phyloP scores from a whole-genome alignment of 129 eudicot genomes.

The Pseudognaphalium luteoalbum region DNA sequence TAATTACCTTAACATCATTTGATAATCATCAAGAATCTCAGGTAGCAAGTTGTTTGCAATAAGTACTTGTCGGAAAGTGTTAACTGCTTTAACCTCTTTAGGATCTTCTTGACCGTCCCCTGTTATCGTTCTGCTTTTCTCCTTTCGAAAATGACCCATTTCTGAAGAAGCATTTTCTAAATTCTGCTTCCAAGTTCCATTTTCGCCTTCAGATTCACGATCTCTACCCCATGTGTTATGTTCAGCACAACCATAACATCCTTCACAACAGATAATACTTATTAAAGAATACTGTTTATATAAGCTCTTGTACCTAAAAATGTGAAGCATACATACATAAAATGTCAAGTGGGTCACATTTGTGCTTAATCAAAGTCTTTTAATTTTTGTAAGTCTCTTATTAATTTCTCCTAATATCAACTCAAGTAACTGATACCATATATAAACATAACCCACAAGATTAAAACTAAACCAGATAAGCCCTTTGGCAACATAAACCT shows the following conservation, averaged over 20 bases:
- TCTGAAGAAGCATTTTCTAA: conserved; percentile 47
- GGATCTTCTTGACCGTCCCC: conserved; percentile 55
- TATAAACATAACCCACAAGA: not conserved
- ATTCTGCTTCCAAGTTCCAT: conserved; percentile 47
- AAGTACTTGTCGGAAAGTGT: conserved; percentile 56
- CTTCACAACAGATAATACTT: not conserved
- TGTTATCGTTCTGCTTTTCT: conserved; percentile 50
- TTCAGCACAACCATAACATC: conserved; percentile 27
- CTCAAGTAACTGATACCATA: conserved; percentile 15
- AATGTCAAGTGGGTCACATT: not conserved
- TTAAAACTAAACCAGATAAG: conserved; percentile 1
- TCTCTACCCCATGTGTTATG: conserved; percentile 28
- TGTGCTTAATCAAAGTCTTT: not conserved
- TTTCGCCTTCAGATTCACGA: conserved; percentile 27
- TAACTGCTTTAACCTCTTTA: conserved; percentile 58
- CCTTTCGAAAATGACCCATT: conserved; percentile 51
- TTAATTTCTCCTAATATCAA: not conserved
- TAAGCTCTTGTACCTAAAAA: not conserved
- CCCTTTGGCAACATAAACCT: conserved; percentile 1
- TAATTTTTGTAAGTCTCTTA: not conserved
- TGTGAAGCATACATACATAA: not conserved
- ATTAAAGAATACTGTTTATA: not conserved
- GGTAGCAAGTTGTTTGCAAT: conserved; percentile 63
- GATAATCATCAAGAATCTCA: conserved; percentile 60
- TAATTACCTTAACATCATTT: conserved; percentile 64